Evolutionary conservation across 2,329 filamentous ascomycete genomes (phyloP), one percentile per base, ranked within the genome.

Genomic region (Didymella pinodella): DNA sequence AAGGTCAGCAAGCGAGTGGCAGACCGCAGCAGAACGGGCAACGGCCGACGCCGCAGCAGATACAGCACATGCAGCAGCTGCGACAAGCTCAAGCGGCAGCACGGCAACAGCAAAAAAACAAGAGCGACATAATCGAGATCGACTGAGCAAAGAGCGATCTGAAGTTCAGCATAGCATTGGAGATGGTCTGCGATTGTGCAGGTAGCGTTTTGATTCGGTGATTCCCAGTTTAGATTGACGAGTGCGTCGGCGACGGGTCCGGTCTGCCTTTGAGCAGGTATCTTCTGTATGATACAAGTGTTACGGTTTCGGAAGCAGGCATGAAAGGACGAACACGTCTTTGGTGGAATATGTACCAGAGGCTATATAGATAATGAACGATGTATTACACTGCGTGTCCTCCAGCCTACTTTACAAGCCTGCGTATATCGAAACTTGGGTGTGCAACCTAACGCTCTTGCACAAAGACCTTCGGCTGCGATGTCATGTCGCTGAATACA

Each of bases 81-180:
- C 64, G 62, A 20, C 62, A 62, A 25, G 58, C 56, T 1, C 22
- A 57, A 5, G 46, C 32, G 22, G 40, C 40, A 16, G 32, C 54
- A 18, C 47, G 48, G 25, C 47, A 43, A 43, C 41, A 22, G 48
- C 48, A 57, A 25, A 26, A 40, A 18, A 34, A 25, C 20, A 52
- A 58, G 46, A 20, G 51, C 34, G 63, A 72, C 18, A 53, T 70
- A 26, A 72, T 72, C 48, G 66, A 68, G 46, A 67, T 71, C 46
- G 69, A 71, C 45, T 71, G 60, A 61, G n/a, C 20, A 8, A 41
- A 26, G 12, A 20, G 22, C 18, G 41, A 32, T 20, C 12, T 11
- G 12, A 3, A 8, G 29, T 48, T 26, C 31, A 46, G 44, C 44
- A 46, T 34, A 38, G 46, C 46, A 48, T 26, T 8, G 28, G 20